Evolutionary conservation across 495 filamentous ascomycete species (phyloP), one percentile per base, ranked within the genome.

Genomic region (Rostrohypoxylon terebratum): DNA sequence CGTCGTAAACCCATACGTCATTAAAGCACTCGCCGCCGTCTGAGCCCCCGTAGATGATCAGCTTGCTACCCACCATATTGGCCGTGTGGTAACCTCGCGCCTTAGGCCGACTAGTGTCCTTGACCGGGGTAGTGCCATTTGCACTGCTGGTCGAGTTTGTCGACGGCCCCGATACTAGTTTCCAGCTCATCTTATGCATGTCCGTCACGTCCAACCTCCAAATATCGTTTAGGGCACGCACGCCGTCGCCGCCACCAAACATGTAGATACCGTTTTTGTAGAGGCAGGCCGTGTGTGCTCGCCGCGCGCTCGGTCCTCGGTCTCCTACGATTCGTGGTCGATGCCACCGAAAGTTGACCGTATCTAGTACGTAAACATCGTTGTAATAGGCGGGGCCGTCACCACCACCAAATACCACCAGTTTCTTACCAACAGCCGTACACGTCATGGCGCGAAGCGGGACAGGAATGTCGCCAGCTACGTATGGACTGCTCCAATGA

Each of bases 1-100:
- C 86, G 71, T 90, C 87, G 73, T 90, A 90, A 25, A 91, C 84
- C 89, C 89, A 91, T 34, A 91, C 89, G 74, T 91, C 89, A 69
- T 86, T 82, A 77, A 90, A 91, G 75, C 89, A 90, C 77, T 90
- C 88, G 34, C 85, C 87, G 51, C 89, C 89, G 69, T 90, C 88
- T 1, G 87, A 89, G 7, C 89, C 89, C 25, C 89, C 89, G 74
- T 85, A 91, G 55, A 91, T 87, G 72, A 91, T 90, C 33, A 91
- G 83, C 77, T 91, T 91, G 72, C 81, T 82, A 34, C 88, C 89
- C 38, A 91, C 88, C 86, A 91, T 90, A 75, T 90, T 90, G 36
- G 89, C 89, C 13, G 89, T 91, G 75, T 91, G 89, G 69, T 91
- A 91, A 10, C 89, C 89, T 42, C 89, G 79, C 25, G 89, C 87